These are phyloP conservation scores for Monosporascus sp. DNA, from an alignment of 2,329 filamentous ascomycete genomes.

Conservation along the genomic window DNA sequence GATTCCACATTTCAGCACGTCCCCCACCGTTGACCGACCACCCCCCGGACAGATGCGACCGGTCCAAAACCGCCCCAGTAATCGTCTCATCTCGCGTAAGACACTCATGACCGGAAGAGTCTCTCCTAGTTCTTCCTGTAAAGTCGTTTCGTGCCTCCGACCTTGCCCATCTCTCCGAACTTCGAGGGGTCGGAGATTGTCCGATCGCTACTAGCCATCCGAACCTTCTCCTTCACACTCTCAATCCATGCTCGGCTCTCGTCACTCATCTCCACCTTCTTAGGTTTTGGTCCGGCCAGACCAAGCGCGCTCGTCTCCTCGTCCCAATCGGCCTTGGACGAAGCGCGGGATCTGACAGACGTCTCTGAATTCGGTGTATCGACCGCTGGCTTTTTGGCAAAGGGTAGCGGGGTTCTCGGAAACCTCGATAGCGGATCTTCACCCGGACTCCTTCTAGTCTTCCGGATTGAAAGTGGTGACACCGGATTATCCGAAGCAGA, in stretches of 20 bases:
- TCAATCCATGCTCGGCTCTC: conserved; percentile 78
- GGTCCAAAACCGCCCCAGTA: background rate
- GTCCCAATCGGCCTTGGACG: conserved; percentile 50
- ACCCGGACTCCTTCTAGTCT: conserved; percentile 44
- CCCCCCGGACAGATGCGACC: background rate
- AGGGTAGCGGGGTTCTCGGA: conserved; percentile 39
- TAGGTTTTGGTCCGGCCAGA: conserved; percentile 64
- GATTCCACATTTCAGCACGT: background rate
- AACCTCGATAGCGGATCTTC: conserved; percentile 28
- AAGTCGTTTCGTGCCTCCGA: conserved; percentile 67
- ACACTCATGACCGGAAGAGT: background rate
- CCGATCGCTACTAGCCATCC: conserved; percentile 60
- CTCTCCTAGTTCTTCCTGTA: conserved; percentile 46
- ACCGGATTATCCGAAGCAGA: conserved; percentile 34
- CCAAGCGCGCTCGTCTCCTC: conserved; percentile 60
- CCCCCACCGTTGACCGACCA: background rate
- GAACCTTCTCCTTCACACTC: conserved; percentile 75
- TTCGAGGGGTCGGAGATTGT: conserved; percentile 28
- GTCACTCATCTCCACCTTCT: conserved; percentile 60
- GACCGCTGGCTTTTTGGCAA: conserved; percentile 13
- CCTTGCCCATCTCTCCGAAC: conserved; percentile 67
- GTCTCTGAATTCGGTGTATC: conserved; percentile 40
- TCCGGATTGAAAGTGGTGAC: conserved; percentile 49
- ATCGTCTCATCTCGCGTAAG: background rate
- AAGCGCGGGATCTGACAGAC: conserved; percentile 44